Conservation (phyloP, 805 yeast genomes). For the Cephaloascus albidus region DNA sequence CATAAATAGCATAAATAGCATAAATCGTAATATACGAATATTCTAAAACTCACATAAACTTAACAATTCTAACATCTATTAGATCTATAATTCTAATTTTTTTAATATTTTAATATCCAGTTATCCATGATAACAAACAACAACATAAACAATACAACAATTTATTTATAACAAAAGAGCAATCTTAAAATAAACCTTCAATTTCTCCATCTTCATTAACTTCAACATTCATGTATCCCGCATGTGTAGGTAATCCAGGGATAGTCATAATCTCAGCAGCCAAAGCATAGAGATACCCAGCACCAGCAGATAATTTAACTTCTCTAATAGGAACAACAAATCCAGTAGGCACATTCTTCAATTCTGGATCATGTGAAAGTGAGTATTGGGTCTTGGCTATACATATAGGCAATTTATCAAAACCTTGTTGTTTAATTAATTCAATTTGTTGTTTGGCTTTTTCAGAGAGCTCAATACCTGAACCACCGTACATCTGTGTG, state of each 20-base stretch:
- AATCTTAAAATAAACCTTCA: conserved; percentile 83
- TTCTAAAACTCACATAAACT: too few relatives aligned
- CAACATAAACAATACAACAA: too few relatives aligned
- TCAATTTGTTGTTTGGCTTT: conserved; percentile 76
- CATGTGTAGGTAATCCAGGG: conserved; percentile 93
- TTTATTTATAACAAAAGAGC: too few relatives aligned
- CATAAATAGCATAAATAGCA: too few relatives aligned
- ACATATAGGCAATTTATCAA: conserved; percentile 85
- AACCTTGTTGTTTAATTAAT: conserved; percentile 79
- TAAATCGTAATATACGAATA: too few relatives aligned
- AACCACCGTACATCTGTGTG: conserved; percentile 87
- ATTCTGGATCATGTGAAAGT: conserved; percentile 82
- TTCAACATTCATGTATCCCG: conserved; percentile 96
- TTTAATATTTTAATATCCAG: too few relatives aligned
- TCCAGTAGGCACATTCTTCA: conserved; percentile 93
- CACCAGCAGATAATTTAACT: conserved; percentile 90
- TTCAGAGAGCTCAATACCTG: conserved; percentile 70
- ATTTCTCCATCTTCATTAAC: conserved; percentile 85
- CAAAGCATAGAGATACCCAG: conserved; percentile 91
- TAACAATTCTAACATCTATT: too few relatives aligned
- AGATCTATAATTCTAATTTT: too few relatives aligned
- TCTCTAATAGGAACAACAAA: conserved; percentile 93
- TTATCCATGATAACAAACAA: too few relatives aligned
- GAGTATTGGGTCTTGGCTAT: conserved; percentile 98
- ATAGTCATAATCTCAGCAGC: conserved; percentile 97